A percentile compares a stretch with the other conserved stretches of the same genome.
Evolutionary conservation across 2,329 filamentous ascomycete species (phyloP).

Genomic region (Alternaria angustiovoidea): DNA sequence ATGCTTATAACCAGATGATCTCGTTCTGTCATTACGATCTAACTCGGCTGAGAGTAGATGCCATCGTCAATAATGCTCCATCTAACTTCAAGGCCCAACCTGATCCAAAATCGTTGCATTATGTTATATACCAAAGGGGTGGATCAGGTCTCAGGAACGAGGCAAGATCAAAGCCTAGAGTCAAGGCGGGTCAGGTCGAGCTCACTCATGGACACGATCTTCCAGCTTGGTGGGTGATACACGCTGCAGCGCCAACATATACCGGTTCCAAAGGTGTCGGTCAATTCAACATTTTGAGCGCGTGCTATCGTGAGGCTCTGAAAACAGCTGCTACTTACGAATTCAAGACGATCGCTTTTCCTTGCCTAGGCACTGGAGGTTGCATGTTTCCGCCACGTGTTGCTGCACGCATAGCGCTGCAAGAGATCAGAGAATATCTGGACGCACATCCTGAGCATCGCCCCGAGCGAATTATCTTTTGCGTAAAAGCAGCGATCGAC

Average conservation of each 20-base stretch:
- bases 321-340: conserved; percentile 28
- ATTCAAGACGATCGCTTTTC: conserved; percentile 46
- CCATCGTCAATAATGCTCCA: conserved; percentile 46
- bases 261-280: conserved; percentile 24
- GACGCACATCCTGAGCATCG: conserved; percentile 30
- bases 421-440: conserved; percentile 44
- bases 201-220: conserved; percentile 41
- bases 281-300: conserved; percentile 39
- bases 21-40: conserved; percentile 43
- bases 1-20: conserved; percentile 41
- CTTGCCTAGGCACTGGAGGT: conserved; percentile 43
- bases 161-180: conserved; percentile 15
- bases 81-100: conserved; percentile 19
- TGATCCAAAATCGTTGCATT: conserved; percentile 30
- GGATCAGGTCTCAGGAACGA: conserved; percentile 39
- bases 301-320: conserved; percentile 43
- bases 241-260: conserved; percentile 41
- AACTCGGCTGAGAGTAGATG: conserved; percentile 44
- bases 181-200: conserved; percentile 33
- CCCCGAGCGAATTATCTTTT: conserved; percentile 45
- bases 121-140: conserved; percentile 38
- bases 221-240: conserved; percentile 42
- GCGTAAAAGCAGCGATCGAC: conserved; percentile 34
- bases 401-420: conserved; percentile 44
- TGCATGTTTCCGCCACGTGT: conserved; percentile 40